Evolutionary conservation across 805 yeast species (phyloP), one percentile per base, ranked within the genome.

Genomic region (Ogataea nonfermentans): DNA sequence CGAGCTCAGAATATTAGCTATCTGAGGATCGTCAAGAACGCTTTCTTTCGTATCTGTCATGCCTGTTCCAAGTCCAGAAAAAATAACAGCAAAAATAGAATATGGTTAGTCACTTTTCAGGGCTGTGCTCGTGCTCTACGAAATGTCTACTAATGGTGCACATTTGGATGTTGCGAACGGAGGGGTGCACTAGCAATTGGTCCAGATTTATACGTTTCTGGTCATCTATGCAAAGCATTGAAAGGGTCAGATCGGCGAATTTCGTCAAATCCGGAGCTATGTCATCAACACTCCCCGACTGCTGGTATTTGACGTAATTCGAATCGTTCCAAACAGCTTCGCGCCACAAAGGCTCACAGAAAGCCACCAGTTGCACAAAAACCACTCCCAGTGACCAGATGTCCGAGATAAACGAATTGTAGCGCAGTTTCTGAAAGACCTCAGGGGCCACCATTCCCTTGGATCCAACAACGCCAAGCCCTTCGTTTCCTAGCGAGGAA

Each of bases 1-100:
- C n/a, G 86, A 74, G 45, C 72, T 72, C 53, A 84, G 62, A 13
- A 84, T 70, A 22, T 65, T 58, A 30, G 65, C 55, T 24, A 84
- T 72, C 38, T 71, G 70, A 23, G 76, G 76, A 36, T 72, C 76
- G 5, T 71, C 22, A 19, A 19, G 22, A 19, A 19, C 22, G 22
- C 22, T 19, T 19, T 19, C 22, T 19, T 19, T 19, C 22, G 22
- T 5, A 19, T 20, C 14, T 14, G 35, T 32, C 35, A 32, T 32
- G 22, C 22, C 22, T 19, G 8, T 8, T 19, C 10, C 10, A 32
- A 15, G 41, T 27, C 27, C 41, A 32, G 41, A 37, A 37, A 19
- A 19, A 37, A 37, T 37, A 32, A 37, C 41, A 37, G 36, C 41
- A 32, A 37, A 31, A 35, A 24, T 23, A 14, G 30, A 27, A 27